phyloP scores from a whole-genome alignment of 2,329 filamentous ascomycete species.

The Aureobasidium melanogenum region DNA sequence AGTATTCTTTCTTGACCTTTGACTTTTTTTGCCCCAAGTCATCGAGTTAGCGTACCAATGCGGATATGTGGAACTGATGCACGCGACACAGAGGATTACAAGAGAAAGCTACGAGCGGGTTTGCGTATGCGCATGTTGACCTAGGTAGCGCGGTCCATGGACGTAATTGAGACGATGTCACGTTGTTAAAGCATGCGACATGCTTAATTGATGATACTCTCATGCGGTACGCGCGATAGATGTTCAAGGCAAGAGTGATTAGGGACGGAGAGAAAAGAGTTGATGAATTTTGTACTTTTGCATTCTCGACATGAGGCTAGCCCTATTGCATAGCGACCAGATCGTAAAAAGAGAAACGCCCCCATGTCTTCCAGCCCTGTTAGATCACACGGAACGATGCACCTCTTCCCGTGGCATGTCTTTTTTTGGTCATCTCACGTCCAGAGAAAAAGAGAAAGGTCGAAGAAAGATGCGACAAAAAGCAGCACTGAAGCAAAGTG shows the following conservation, averaged over 20 bases:
- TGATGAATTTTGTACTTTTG: slow-evolving; percentile 2
- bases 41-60: too few species aligned
- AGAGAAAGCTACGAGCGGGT: too few species aligned
- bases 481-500: background rate
- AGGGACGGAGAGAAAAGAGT: background rate
- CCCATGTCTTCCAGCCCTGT: background rate
- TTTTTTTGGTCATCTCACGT: background rate
- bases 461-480: background rate
- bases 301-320: slow-evolving; percentile 5
- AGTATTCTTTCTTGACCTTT: background rate
- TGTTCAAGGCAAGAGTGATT: background rate
- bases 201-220: too few species aligned
- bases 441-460: background rate
- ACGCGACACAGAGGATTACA: too few species aligned
- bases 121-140: too few species aligned
- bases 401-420: background rate
- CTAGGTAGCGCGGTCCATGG: too few species aligned
- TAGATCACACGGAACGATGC: slow-evolving; percentile 2
- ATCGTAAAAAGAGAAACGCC: background rate
- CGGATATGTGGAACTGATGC: too few species aligned
- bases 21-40: background rate
- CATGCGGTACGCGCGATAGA: background rate
- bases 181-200: too few species aligned
- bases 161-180: too few species aligned
- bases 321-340: background rate